Percentiles rank a stretch among this genome's conserved stretches.
phyloP scores from a whole-genome alignment of 257 asterid genomes.

The Solanum corneliomulleri region DNA sequence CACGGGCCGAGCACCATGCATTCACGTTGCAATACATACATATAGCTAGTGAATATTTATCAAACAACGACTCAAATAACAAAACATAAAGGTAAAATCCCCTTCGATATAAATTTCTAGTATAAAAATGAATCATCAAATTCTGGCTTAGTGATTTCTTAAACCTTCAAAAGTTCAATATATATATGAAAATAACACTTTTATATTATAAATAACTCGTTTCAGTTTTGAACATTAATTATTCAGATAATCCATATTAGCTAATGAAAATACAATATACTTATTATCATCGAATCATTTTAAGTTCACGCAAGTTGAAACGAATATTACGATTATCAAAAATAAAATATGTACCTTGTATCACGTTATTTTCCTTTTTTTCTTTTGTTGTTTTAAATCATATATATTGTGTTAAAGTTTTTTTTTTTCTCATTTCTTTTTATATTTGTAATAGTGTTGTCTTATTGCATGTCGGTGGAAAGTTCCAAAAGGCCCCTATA shows the following conservation, averaged over 20 bases:
- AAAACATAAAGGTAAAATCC: no score
- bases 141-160: not conserved
- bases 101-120: not conserved
- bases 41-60: not conserved
- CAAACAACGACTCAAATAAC: not conserved
- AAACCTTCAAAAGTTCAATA: not conserved
- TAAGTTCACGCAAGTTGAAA: not conserved
- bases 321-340: not conserved
- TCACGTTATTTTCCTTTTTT: not conserved
- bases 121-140: not conserved
- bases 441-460: not conserved
- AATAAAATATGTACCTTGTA: not conserved
- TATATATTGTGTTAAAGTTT: not conserved
- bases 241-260: not conserved
- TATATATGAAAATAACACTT: not conserved
- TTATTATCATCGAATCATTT: not conserved
- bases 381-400: not conserved
- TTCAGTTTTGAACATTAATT: not conserved
- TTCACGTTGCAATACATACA: not conserved
- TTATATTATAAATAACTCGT: not conserved
- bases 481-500: not conserved
- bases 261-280: not conserved
- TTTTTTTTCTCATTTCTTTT: not conserved
- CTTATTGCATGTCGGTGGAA: not conserved
- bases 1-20: not conserved